A percentile compares a stretch with the other conserved stretches of the same genome.
These are phyloP conservation scores for Phaeosphaeria sp. DNA, from an alignment of 2,329 filamentous ascomycete genomes.

Conservation along the genomic window DNA sequence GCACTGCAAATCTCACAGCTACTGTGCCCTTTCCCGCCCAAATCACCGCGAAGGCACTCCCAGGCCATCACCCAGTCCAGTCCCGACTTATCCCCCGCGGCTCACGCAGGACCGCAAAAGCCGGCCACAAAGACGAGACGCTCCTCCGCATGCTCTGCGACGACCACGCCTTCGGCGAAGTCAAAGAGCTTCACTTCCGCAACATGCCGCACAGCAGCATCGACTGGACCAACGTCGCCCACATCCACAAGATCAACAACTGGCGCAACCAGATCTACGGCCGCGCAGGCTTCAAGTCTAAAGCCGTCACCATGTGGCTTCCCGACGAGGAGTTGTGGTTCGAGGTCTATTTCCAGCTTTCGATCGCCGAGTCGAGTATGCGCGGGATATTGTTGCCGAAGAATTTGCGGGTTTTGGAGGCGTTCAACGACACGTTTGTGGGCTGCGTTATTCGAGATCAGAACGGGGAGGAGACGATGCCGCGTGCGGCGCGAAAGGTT, in stretches of 20 bases:
- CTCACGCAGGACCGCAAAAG: constrained; percentile 13
- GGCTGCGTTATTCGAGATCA: constrained; percentile 8
- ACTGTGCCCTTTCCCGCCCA: no score
- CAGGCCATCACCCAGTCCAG: not conserved
- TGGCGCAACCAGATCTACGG: constrained; percentile 34
- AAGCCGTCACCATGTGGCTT: constrained; percentile 20
- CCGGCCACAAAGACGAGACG: constrained; percentile 10
- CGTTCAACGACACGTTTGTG: constrained; percentile 25
- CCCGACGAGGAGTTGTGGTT: constrained; percentile 24
- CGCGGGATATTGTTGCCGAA: constrained; percentile 16
- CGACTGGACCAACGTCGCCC: constrained; percentile 21
- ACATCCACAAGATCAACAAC: constrained; percentile 30
- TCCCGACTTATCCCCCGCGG: constrained; percentile 15
- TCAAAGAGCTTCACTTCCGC: constrained; percentile 24
- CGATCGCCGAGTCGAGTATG: constrained; percentile 16
- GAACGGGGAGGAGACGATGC: constrained; percentile 1
- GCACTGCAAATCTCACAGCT: no score
- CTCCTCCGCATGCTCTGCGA: constrained; percentile 24
- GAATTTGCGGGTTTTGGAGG: constrained; percentile 3
- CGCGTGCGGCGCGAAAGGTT: constrained; percentile 4
- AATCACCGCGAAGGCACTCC: not conserved
- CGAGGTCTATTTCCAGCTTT: constrained; percentile 26
- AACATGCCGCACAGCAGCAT: constrained; percentile 20
- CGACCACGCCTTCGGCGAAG: constrained; percentile 5
- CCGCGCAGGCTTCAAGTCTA: constrained; percentile 25